Evolutionary conservation across 129 eudicot species (phyloP).

Genomic region (Arctium minus): DNA sequence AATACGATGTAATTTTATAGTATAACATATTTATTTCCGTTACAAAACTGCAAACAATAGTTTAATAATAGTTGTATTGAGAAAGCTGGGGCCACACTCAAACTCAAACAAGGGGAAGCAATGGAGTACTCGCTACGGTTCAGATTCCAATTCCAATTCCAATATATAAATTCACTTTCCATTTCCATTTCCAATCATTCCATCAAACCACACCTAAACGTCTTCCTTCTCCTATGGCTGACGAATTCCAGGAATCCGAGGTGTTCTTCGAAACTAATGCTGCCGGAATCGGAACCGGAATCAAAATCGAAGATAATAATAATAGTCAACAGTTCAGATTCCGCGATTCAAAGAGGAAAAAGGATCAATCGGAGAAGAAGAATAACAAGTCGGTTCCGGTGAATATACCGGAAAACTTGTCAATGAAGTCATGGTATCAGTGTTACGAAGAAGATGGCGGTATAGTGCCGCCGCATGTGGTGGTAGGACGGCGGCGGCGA

Average conservation of each 20-base stretch:
- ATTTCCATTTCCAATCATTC: neutral
- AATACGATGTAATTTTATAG: too few relatives aligned
- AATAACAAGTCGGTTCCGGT: conserved; percentile 27
- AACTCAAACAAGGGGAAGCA: neutral
- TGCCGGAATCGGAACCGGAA: neutral
- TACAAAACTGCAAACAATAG: neutral
- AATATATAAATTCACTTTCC: neutral
- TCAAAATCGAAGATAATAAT: neutral
- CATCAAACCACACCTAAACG: neutral
- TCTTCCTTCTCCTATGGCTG: conserved; percentile 30
- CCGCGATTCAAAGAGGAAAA: conserved; percentile 9
- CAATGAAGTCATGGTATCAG: neutral
- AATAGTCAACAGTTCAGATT: neutral
- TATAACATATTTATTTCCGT: neutral
- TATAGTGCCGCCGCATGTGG: conserved; percentile 59
- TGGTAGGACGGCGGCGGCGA: conserved; percentile 40
- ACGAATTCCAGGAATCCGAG: conserved; percentile 54
- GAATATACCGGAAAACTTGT: conserved; percentile 22
- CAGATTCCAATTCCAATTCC: neutral
- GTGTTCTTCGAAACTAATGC: conserved; percentile 17
- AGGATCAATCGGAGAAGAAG: conserved; percentile 10
- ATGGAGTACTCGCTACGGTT: conserved; percentile 2
- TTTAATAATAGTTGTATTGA: neutral
- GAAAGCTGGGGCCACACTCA: neutral
- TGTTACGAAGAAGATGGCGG: conserved; percentile 21